Evolutionary conservation across 306 rosid genomes (phyloP).

Genomic region (Vigna radiata): DNA sequence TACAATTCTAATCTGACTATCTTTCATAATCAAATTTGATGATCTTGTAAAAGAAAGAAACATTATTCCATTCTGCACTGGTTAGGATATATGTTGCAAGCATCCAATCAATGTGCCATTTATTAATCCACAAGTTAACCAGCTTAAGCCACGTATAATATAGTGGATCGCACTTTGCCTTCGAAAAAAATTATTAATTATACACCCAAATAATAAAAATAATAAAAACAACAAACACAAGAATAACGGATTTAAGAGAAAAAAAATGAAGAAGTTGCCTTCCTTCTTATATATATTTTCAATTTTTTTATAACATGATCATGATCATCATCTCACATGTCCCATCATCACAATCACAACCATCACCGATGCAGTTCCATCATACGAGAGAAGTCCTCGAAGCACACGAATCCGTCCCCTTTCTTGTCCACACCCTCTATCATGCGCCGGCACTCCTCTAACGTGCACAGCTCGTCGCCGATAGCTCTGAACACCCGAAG

Average conservation of each 20-base stretch:
- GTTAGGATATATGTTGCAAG: too few species aligned
- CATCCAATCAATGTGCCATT: too few species aligned
- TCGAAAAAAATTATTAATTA: constrained; percentile 4
- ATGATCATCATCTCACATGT: constrained; percentile 29
- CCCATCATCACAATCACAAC: constrained; percentile 41
- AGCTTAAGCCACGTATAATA: too few species aligned
- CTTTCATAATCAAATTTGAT: too few species aligned
- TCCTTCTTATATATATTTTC: constrained; percentile 20
- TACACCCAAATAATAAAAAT: not conserved
- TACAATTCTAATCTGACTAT: too few species aligned
- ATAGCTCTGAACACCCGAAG: constrained; percentile 64
- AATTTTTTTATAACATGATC: constrained; percentile 29
- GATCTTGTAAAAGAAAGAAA: too few species aligned
- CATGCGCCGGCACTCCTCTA: constrained; percentile 94
- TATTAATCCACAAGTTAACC: too few species aligned
- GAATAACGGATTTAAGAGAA: not conserved
- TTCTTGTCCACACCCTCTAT: constrained; percentile 75
- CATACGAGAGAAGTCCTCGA: constrained; percentile 83
- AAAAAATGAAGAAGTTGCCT: constrained; percentile 19
- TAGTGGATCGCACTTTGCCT: not conserved
- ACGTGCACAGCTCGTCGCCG: constrained; percentile 85
- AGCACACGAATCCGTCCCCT: constrained; percentile 92
- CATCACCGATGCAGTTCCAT: constrained; percentile 69
- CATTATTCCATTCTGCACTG: too few species aligned
- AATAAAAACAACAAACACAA: not conserved